Percentiles rank a stretch among this genome's conserved stretches.
phyloP scores from a whole-genome alignment of 108 stramenopile species.

The Fistulifera pelliculosa region DNA sequence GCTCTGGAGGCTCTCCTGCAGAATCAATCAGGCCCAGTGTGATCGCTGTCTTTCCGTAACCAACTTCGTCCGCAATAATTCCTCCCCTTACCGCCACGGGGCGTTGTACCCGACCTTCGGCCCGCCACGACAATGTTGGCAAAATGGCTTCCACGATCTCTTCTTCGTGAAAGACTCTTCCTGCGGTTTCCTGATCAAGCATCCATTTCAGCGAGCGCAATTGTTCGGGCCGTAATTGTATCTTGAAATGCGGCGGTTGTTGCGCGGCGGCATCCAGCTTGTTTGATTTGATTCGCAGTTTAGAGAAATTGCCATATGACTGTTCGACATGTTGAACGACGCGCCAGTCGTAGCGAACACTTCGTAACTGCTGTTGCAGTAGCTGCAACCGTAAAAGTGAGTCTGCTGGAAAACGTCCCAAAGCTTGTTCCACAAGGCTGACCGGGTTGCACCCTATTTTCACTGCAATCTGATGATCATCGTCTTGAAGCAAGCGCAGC shows the following conservation, averaged over 20 bases:
- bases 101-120: conserved; percentile 25
- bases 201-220: conserved; percentile 32
- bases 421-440: conserved; percentile 16
- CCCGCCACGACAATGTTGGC: conserved; percentile 23
- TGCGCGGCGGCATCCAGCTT: conserved; percentile 15
- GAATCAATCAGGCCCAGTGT: conserved; percentile 31
- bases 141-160: conserved; percentile 27
- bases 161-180: conserved; percentile 23
- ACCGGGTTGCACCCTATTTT: conserved; percentile 20
- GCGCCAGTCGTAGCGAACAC: conserved; percentile 19
- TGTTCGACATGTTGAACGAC: conserved; percentile 18
- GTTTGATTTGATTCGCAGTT: conserved; percentile 21
- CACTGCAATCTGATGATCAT: not conserved
- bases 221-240: conserved; percentile 27
- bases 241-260: conserved; percentile 30
- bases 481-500: conserved; percentile 11
- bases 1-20: conserved; percentile 6
- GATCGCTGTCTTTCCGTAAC: conserved; percentile 40
- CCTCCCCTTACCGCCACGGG: conserved; percentile 31
- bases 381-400: not conserved
- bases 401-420: conserved; percentile 15
- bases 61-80: conserved; percentile 38
- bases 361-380: not conserved
- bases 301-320: conserved; percentile 5
- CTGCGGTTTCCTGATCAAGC: conserved; percentile 27